A percentile compares a stretch with the other conserved stretches of the same genome.
phyloP scores from a whole-genome alignment of 805 yeast species.

The Metschnikowia peoriensis region DNA sequence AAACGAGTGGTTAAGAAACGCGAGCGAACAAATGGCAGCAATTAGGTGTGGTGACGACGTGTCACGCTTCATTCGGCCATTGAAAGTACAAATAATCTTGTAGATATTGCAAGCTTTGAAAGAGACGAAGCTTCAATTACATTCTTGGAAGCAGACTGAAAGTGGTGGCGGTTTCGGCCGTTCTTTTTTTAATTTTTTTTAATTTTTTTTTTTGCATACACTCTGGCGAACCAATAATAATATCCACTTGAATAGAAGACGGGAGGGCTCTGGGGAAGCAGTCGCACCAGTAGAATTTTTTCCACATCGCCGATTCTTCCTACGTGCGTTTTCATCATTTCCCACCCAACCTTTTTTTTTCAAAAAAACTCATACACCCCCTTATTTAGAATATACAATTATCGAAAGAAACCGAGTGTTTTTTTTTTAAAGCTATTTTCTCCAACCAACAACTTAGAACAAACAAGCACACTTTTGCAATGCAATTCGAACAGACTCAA shows the following conservation, averaged over 20 bases:
- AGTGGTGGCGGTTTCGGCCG: background rate
- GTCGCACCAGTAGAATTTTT: constrained; percentile 11
- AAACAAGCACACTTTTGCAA: background rate
- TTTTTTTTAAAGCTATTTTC: background rate
- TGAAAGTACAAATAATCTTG: no score
- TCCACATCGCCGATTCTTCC: constrained; percentile 7
- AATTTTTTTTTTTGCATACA: background rate
- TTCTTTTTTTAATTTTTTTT: no score
- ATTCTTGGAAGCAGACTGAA: background rate
- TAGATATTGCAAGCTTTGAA: no score
- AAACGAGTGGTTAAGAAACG: no score
- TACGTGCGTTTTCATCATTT: background rate
- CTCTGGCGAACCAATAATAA: background rate
- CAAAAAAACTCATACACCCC: background rate
- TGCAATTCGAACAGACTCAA: constrained; percentile 15
- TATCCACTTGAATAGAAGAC: background rate
- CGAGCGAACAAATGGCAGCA: no score
- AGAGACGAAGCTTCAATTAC: no score
- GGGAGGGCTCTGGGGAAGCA: background rate
- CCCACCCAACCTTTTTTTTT: background rate
- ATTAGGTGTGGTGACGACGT: no score
- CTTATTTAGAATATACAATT: background rate
- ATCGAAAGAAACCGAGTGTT: background rate
- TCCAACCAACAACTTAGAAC: background rate
- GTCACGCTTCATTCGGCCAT: no score